Base-by-base conservation (phyloP, 495 filamentous ascomycete species). In the Jackrogersella minutella region DNA sequence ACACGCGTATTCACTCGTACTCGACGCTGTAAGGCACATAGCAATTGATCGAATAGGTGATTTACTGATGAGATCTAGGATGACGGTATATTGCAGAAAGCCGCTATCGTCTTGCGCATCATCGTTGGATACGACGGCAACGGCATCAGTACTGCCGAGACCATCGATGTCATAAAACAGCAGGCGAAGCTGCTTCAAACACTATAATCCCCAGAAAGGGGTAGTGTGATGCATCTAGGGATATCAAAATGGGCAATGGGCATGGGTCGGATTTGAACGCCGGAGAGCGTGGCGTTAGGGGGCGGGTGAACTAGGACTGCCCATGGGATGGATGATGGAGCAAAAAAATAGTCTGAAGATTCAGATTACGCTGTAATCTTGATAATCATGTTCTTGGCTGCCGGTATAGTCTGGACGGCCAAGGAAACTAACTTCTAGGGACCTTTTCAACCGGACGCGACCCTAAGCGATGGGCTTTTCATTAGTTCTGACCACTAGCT, bases 1-100 rank as follows among this genome's bases (percentile, higher is more conserved):
- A 74, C 30, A 72, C 67, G 21, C 63, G 57, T 8, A 69, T 74
- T 22, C 74, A 76, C 28, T 69, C 71, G 6, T 76, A 74, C 37
- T 74, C 66, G 43, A 64, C 66, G 1, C 5, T 68, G 66, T 68
- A 50, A 64, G 66, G 13, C 24, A 28, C 8, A 22, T 30, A 3
- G n/a, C 10, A n/a, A 13, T 14, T 39, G 2, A 5, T 9, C 2
- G 5, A 51, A 11, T 1, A n/a, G 1, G 11, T 1, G 6, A 17
- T 53, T n/a, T 10, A 14, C 63, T 66, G 40, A 66, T 34, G 6
- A 10, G 6, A 10, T 0, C 5, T 17, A 66, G 63, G 50, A 66
- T 66, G 63, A 66, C 63, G 22, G 50, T 66, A 2, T 66, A 66
- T 33, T 66, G 63, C 39, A 57, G 56, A 17, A 66, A 66, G 17